phyloP scores from a whole-genome alignment of 2,329 filamentous ascomycete genomes.

The Nemania sp. region DNA sequence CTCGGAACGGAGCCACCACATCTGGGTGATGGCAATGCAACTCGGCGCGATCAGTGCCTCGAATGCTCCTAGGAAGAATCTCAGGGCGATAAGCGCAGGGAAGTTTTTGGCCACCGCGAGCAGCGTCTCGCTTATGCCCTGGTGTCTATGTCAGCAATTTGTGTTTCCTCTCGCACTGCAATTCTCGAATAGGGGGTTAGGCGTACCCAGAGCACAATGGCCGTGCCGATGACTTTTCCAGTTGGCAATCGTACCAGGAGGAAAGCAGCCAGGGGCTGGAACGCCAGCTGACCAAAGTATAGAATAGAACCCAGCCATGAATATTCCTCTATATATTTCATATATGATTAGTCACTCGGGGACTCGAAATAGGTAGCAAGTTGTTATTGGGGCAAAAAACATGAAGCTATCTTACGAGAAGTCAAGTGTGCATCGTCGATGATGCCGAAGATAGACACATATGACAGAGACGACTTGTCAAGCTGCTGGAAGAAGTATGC shows the following conservation, averaged over 20 bases:
- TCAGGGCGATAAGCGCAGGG: slow-evolving; percentile 48
- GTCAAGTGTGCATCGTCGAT: slow-evolving; percentile 34
- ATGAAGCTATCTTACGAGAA: slow-evolving; percentile 21
- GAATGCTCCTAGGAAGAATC: slow-evolving; percentile 52
- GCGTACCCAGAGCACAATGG: slow-evolving; percentile 56
- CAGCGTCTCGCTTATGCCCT: slow-evolving; percentile 52
- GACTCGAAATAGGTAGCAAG: not conserved
- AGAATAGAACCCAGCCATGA: slow-evolving; percentile 67
- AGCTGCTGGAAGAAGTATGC: slow-evolving; percentile 64
- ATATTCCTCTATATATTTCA: slow-evolving; percentile 46
- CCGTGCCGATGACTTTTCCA: slow-evolving; percentile 56
- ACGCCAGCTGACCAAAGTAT: slow-evolving; percentile 62
- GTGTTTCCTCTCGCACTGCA: not conserved
- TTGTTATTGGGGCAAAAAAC: not conserved
- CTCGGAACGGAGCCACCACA: slow-evolving; percentile 59
- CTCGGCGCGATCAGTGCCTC: slow-evolving; percentile 56
- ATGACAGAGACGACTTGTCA: slow-evolving; percentile 53
- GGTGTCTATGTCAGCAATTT: slow-evolving; percentile 8
- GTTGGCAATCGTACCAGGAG: slow-evolving; percentile 58
- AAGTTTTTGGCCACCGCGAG: slow-evolving; percentile 58
- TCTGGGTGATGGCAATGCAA: slow-evolving; percentile 57
- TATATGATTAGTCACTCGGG: no score
- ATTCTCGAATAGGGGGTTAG: no score
- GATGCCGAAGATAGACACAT: slow-evolving; percentile 56
- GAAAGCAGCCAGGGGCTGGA: slow-evolving; percentile 59